Conservation (phyloP, 2,329 filamentous ascomycete genomes). For the Corniculantispora saksenae region DNA sequence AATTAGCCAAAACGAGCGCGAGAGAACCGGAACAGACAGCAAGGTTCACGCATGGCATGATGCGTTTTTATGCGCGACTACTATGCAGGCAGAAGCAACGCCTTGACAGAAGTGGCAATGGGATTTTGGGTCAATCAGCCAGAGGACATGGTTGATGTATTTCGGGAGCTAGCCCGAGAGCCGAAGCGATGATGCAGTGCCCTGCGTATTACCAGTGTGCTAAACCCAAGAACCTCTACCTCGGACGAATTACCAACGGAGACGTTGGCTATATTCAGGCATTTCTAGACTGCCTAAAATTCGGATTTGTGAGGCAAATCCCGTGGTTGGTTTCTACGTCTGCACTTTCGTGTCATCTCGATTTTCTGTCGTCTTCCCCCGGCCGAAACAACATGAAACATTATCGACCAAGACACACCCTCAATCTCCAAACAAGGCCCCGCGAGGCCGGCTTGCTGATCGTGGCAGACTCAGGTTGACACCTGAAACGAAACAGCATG, state of each 20-base stretch:
- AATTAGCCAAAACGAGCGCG: not conserved
- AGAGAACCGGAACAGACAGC: not conserved
- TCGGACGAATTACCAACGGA: not conserved
- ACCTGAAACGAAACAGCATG: slow-evolving; percentile 18
- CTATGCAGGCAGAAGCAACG: not conserved
- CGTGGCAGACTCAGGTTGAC: slow-evolving; percentile 17
- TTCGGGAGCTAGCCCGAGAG: not conserved
- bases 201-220: not conserved
- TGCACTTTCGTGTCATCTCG: not conserved
- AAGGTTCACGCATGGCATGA: not conserved
- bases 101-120: not conserved
- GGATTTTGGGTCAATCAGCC: not conserved
- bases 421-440: not conserved
- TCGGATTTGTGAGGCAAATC: too few relatives aligned
- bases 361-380: not conserved
- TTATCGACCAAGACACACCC: not conserved
- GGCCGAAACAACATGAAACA: slow-evolving; percentile 13
- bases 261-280: too few relatives aligned
- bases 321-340: too few relatives aligned
- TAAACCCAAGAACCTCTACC: not conserved
- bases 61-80: not conserved
- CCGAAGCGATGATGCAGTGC: not conserved
- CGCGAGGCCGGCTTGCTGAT: slow-evolving; percentile 7
- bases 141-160: not conserved
- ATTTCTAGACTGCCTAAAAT: too few relatives aligned